Percentiles rank a stretch among this genome's conserved stretches.
Conservation (phyloP, 202 grass and related monocot genomes). For the Cymbopogon flexuosus region DNA sequence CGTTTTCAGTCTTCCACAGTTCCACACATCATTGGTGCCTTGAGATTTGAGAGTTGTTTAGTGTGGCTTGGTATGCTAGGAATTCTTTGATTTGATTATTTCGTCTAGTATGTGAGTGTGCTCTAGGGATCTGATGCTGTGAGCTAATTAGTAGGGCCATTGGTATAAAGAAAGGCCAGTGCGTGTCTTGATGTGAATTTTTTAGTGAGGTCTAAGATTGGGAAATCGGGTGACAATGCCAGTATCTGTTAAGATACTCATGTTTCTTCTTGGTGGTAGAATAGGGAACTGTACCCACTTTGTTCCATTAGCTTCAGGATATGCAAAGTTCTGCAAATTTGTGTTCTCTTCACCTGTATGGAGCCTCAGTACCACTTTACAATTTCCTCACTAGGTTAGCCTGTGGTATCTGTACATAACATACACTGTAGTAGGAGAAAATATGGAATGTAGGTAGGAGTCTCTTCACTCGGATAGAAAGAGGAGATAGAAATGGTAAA, state of each 20-base stretch:
- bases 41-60: constrained; percentile 14
- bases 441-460: not conserved
- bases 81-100: constrained; percentile 9
- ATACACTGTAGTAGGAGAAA: not conserved
- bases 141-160: constrained; percentile 13
- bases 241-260: constrained; percentile 17
- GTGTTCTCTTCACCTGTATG: not conserved
- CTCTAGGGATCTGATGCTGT: constrained; percentile 37
- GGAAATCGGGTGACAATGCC: not conserved
- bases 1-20: constrained; percentile 1
- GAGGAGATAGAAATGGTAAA: not conserved
- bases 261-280: constrained; percentile 5
- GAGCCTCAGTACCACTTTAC: not conserved
- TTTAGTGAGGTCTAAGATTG: constrained; percentile 20
- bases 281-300: not conserved
- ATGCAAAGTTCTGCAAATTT: not conserved
- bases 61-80: not conserved
- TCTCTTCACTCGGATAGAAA: not conserved
- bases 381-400: not conserved
- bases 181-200: not conserved
- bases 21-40: not conserved
- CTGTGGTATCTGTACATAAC: not conserved
- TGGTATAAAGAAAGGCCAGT: not conserved
- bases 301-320: not conserved
- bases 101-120: not conserved